phyloP scores from a whole-genome alignment of 495 filamentous ascomycete species.

The Schizothecium vesticola region DNA sequence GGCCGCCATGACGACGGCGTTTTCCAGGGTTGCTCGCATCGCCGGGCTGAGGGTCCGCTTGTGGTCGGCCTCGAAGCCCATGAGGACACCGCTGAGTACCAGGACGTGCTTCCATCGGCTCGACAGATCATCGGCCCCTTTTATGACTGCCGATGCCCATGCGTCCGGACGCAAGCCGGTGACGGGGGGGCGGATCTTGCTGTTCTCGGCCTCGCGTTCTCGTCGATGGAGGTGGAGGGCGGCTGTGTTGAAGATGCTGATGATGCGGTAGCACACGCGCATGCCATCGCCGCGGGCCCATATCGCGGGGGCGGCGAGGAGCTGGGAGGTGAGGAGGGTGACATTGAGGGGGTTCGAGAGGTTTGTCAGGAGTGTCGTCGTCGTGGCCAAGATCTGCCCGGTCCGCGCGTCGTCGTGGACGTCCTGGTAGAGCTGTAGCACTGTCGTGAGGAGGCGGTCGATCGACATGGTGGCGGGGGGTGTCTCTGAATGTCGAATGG shows the following conservation, averaged over 20 bases:
- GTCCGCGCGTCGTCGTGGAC: constrained; percentile 45
- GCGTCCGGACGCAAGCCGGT: constrained; percentile 57
- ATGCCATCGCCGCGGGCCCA: constrained; percentile 67
- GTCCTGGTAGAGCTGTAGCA: constrained; percentile 47
- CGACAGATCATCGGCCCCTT: constrained; percentile 77
- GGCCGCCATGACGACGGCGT: constrained; percentile 68
- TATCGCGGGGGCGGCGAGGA: constrained; percentile 79
- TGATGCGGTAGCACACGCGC: constrained; percentile 63
- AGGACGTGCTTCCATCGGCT: constrained; percentile 85
- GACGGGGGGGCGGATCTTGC: constrained; percentile 34
- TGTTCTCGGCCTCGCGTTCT: constrained; percentile 49
- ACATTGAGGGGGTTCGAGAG: constrained; percentile 89
- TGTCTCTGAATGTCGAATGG: not conserved
- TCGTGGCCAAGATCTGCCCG: constrained; percentile 65
- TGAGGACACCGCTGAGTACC: constrained; percentile 71
- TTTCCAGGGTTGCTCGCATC: constrained; percentile 67
- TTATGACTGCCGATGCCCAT: constrained; percentile 78
- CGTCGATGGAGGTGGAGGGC: constrained; percentile 58
- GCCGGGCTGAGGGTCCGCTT: constrained; percentile 54
- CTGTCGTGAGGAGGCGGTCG: constrained; percentile 47
- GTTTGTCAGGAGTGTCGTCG: constrained; percentile 72
- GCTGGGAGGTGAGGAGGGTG: constrained; percentile 82
- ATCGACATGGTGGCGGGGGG: constrained; percentile 33
- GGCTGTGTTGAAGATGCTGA: constrained; percentile 86
- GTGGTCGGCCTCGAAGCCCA: constrained; percentile 71